Evolutionary conservation across 768 basidiomycete genomes (phyloP), one percentile per base, ranked within the genome.

Genomic region (Chalciporus chontae): DNA sequence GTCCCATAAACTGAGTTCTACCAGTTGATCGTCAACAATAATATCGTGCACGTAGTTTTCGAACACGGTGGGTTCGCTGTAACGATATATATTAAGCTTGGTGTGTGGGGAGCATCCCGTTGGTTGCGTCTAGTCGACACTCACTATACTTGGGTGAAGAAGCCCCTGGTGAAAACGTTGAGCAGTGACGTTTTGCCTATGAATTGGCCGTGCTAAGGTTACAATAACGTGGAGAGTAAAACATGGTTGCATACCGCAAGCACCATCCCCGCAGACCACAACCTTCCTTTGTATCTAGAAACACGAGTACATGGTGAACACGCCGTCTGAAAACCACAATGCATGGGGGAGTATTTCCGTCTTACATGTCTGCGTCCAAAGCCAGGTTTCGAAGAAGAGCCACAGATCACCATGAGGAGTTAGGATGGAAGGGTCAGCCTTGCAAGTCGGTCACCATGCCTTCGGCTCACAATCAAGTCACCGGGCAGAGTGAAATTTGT

Each of bases 11-110:
- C 92, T 91, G 39, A 99, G 75, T 63, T 98, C 94, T 13, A 97
- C 86, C 26, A 80, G 67, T 59, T 91, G 86, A 29, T 91, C 92
- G 56, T 97, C 94, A 23, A 95, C 82, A 57, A 77, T 77, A 47
- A 94, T 74, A 56, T 94, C 90, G 65, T 94, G 90, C 10, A 95
- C 93, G 61, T 95, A 94, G 72, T 97, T 98, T 69, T 98, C 95
- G 58, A 98, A 98, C 4, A 98, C 94, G 21, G 91, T 94, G 6
- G 88, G 91, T 72, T 94, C 89, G 59, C 90, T 92, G 62, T 34
- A 43, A 5, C 17, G 31, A 15, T 15, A 23, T 21, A 37, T 18
- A 37, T 18, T 3, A 5, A 11, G 49, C 39, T 34, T 53, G 14
- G 59, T 31, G 15, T 32, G 15, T 40, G 11, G 23, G 44, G 15